Conservation (phyloP, 352 stramenopile species). For the Pythium folliculosum region DNA sequence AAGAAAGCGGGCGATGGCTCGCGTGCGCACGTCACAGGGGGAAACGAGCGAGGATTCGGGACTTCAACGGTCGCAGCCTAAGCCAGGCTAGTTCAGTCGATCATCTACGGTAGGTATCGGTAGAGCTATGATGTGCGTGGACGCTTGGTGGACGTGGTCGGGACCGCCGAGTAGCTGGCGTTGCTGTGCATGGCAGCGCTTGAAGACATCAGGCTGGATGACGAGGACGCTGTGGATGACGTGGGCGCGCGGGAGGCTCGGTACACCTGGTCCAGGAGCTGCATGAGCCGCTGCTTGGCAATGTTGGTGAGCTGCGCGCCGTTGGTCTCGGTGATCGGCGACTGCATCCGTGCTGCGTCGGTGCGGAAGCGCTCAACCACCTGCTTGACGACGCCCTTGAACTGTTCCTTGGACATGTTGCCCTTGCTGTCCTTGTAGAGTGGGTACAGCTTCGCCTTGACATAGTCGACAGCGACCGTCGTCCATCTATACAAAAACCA, state of each 20-base stretch:
- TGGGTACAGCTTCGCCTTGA: slow-evolving; percentile 81
- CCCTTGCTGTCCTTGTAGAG: slow-evolving; percentile 66
- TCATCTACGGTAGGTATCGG: too few species aligned
- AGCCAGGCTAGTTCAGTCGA: background rate
- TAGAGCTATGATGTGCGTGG: background rate
- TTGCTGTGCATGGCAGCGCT: background rate
- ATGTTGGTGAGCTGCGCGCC: slow-evolving; percentile 49
- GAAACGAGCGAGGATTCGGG: background rate
- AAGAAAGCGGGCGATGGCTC: background rate
- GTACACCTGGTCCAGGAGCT: slow-evolving; percentile 67
- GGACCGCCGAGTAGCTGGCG: slow-evolving; percentile 6
- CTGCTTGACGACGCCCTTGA: slow-evolving; percentile 80
- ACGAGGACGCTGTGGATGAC: background rate
- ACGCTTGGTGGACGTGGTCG: slow-evolving; percentile 6
- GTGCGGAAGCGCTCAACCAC: slow-evolving; percentile 56
- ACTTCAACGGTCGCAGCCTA: background rate
- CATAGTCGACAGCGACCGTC: slow-evolving; percentile 63
- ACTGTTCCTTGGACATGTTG: slow-evolving; percentile 71
- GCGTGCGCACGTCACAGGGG: background rate
- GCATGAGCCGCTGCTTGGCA: slow-evolving; percentile 65
- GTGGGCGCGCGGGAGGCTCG: slow-evolving; percentile 1
- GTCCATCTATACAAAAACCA: slow-evolving; percentile 40
- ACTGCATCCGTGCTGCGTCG: slow-evolving; percentile 67
- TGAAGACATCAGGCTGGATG: background rate
- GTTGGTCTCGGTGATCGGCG: slow-evolving; percentile 35